A percentile compares a stretch with the other conserved stretches of the same genome.
Conservation (phyloP, 2,329 filamentous ascomycete genomes). For the Microsporum canis region DNA sequence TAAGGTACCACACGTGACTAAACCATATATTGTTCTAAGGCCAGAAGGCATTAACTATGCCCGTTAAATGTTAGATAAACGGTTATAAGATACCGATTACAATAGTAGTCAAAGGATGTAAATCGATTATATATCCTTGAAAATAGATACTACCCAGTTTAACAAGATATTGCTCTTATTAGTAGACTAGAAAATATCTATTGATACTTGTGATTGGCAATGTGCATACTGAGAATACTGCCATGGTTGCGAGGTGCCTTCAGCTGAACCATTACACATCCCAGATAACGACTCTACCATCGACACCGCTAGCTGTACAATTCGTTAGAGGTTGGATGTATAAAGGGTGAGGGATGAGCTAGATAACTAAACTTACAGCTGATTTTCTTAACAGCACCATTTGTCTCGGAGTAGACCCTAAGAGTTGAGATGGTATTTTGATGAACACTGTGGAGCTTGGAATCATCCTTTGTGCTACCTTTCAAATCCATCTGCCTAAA, state of each 20-base stretch:
- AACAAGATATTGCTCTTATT: too few species aligned
- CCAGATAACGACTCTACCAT: slow-evolving; percentile 75
- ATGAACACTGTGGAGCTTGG: slow-evolving; percentile 86
- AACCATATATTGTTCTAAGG: too few species aligned
- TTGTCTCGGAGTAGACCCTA: slow-evolving; percentile 58
- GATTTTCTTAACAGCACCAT: slow-evolving; percentile 60
- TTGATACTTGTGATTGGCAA: not conserved
- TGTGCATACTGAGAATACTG: not conserved
- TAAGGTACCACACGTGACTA: not conserved
- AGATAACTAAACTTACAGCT: slow-evolving; percentile 54
- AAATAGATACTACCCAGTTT: too few species aligned
- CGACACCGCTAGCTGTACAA: slow-evolving; percentile 61
- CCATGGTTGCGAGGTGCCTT: not conserved
- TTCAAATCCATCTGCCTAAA: slow-evolving; percentile 98
- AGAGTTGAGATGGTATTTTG: slow-evolving; percentile 92
- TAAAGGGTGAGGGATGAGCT: slow-evolving; percentile 6
- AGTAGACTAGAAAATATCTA: not conserved
- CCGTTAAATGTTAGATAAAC: too few species aligned
- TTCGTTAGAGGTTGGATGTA: slow-evolving; percentile 5
- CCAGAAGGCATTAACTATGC: too few species aligned
- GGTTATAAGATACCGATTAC: too few species aligned
- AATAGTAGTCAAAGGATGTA: too few species aligned
- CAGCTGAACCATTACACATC: slow-evolving; percentile 38
- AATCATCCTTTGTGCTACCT: slow-evolving; percentile 84
- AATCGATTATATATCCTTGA: too few species aligned